Evolutionary conservation across 495 filamentous ascomycete species (phyloP), one percentile per base, ranked within the genome.

Genomic region (Daldinia grandis): DNA sequence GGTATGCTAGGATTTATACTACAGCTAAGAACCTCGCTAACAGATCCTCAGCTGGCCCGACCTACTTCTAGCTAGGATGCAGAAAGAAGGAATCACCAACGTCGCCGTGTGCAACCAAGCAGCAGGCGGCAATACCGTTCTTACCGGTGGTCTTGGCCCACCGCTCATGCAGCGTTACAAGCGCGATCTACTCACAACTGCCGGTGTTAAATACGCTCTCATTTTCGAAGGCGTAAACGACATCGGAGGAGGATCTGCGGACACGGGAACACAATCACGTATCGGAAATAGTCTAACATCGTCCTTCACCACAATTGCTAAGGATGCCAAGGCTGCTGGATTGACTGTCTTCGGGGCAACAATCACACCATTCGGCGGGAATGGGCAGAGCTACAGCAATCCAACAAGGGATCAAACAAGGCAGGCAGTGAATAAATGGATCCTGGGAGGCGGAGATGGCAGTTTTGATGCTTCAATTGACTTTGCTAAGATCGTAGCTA

Each of bases 221-320:
- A 83, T 93, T 35, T 93, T 93, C 76, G 86, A 90, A 77, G 91
- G 90, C 19, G 89, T 92, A 21, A 93, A 93, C 76, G 91, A 93
- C 74, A 78, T 85, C 66, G 91, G 91, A 50, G 78, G 78, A 7
- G 86, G 81, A 1, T 80, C 76, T 24, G 65, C 83, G 0, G 83
- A 87, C 64, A 58, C 76, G 4, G 76, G 72, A 0, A 79, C 81
- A 3, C 89, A 91, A 69, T 76, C 69, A n/a, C 58, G 72, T 8
- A 82, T 90, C 42, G 86, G 79, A 4, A 80, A 83, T 47, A 72
- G 78, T 17, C 72, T 93, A 2, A 84, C 88, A 38, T 77, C 79
- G 4, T 86, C 87, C 9, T 92, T 85, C 72, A 76, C 81, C 64
- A 85, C 88, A 53, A 88, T 92, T 25, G 82, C 82, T 5, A 80